These are phyloP conservation scores for Rhodotorula babjevae DNA, from an alignment of 768 basidiomycete genomes.

Conservation along the genomic window DNA sequence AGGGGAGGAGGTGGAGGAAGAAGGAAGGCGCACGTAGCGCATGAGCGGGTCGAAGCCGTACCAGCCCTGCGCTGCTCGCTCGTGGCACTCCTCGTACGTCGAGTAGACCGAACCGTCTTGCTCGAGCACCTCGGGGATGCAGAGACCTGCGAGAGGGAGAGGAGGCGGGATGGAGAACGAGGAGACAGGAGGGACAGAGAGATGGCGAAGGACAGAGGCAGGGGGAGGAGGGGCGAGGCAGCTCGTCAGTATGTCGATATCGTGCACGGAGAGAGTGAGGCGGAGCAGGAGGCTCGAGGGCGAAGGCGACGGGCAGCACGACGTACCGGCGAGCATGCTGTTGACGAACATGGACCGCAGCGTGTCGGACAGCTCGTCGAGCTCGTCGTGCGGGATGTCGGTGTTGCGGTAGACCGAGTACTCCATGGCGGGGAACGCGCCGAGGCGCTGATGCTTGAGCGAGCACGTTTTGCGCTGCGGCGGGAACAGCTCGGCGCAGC, in stretches of 20 bases:
- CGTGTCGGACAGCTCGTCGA: constrained; percentile 5
- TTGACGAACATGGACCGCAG: constrained; percentile 22
- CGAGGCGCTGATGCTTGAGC: constrained; percentile 43
- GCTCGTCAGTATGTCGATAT: no score
- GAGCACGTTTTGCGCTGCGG: constrained; percentile 46
- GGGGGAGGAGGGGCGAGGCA: no score
- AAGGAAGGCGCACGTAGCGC: constrained; percentile 6
- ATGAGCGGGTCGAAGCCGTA: constrained; percentile 9
- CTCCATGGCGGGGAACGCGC: constrained; percentile 20
- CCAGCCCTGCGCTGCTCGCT: constrained; percentile 17
- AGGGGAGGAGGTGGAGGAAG: neutral
- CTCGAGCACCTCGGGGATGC: constrained; percentile 38
- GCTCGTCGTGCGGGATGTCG: constrained; percentile 22
- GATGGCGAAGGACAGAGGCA: neutral
- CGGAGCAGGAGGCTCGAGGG: no score
- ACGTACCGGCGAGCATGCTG: constrained; percentile 16
- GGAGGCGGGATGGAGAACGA: no score
- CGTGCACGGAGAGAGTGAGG: no score
- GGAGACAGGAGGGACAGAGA: no score
- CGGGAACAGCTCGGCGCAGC: constrained; percentile 47
- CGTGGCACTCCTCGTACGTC: neutral
- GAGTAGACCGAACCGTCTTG: constrained; percentile 27
- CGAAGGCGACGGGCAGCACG: neutral
- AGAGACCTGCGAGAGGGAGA: constrained; percentile 7
- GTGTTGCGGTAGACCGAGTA: constrained; percentile 15